Percentiles rank a stretch among this genome's conserved stretches.
Conservation (phyloP, 768 basidiomycete genomes). For the Goffeauzyma gilvescens region DNA sequence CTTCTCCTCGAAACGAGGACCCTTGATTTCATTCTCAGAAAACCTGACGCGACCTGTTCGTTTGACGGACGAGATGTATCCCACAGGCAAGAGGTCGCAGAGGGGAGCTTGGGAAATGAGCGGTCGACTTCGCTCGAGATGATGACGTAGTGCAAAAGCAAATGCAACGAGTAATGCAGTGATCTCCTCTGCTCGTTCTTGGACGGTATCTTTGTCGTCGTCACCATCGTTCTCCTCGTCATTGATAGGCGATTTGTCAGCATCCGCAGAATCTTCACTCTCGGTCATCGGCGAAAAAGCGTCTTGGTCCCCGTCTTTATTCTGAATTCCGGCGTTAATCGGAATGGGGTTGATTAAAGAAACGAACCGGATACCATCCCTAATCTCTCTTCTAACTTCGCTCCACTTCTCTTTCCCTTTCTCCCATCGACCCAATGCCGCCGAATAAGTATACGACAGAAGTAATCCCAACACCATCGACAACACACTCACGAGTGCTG, state of each 20-base stretch:
- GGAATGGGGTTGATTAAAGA: background rate
- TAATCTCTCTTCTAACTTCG: conserved; percentile 16
- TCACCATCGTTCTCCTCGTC: conserved; percentile 4
- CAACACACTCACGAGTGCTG: conserved; percentile 20
- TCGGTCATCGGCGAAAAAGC: background rate
- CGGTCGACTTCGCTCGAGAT: conserved; percentile 21
- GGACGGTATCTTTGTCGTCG: too few species aligned
- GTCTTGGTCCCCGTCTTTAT: background rate
- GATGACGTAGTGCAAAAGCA: conserved; percentile 29
- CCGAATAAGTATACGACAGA: conserved; percentile 25
- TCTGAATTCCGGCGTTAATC: background rate
- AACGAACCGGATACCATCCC: conserved; percentile 27
- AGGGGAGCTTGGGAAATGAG: conserved; percentile 23
- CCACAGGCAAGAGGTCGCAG: conserved; percentile 24
- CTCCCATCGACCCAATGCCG: conserved; percentile 27
- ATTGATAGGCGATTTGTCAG: background rate
- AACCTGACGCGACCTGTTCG: conserved; percentile 29
- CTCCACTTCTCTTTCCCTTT: conserved; percentile 28
- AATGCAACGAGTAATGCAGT: conserved; percentile 23
- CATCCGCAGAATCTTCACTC: background rate
- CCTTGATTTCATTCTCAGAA: conserved; percentile 9
- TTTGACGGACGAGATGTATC: conserved; percentile 28
- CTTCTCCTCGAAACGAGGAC: background rate
- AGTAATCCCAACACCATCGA: conserved; percentile 30
- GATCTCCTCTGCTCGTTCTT: conserved; percentile 21